Evolutionary conservation across 495 filamentous ascomycete species (phyloP).

Genomic region (Xylaria curta): DNA sequence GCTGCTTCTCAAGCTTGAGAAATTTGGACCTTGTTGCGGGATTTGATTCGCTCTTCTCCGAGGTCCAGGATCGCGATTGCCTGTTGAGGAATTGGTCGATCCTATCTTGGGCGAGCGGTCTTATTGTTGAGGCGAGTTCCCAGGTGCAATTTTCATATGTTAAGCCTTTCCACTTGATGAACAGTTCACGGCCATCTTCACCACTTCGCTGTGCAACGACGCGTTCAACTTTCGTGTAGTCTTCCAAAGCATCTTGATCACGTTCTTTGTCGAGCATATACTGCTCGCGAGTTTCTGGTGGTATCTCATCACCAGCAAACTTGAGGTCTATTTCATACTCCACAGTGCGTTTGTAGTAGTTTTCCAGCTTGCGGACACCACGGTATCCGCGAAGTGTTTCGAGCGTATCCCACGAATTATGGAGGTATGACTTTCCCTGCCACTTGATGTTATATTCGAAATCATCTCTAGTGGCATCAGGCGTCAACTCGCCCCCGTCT

Average conservation of each 20-base stretch:
- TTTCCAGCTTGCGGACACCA: slow-evolving; percentile 87
- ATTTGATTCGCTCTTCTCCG: slow-evolving; percentile 76
- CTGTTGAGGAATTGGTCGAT: slow-evolving; percentile 91
- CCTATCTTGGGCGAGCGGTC: slow-evolving; percentile 77
- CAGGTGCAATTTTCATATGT: slow-evolving; percentile 93
- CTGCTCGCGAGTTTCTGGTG: slow-evolving; percentile 87
- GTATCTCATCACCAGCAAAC: slow-evolving; percentile 70
- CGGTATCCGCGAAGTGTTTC: slow-evolving; percentile 65
- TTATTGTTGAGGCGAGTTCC: slow-evolving; percentile 80
- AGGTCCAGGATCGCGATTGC: slow-evolving; percentile 73
- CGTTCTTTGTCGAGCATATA: slow-evolving; percentile 88
- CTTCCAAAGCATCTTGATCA: slow-evolving; percentile 79
- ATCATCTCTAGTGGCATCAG: slow-evolving; percentile 72
- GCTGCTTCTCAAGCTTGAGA: slow-evolving; percentile 74
- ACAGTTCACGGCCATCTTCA: slow-evolving; percentile 81
- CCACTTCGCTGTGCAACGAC: slow-evolving; percentile 81
- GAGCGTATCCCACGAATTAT: slow-evolving; percentile 90
- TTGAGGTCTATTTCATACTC: slow-evolving; percentile 73
- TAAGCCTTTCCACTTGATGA: slow-evolving; percentile 90
- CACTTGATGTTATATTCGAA: slow-evolving; percentile 98
- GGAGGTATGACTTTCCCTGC: slow-evolving; percentile 92
- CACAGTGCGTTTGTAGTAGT: slow-evolving; percentile 86
- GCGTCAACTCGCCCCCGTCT: slow-evolving; percentile 65
- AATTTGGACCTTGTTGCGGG: slow-evolving; percentile 75
- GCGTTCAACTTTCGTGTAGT: slow-evolving; percentile 89